phyloP scores from a whole-genome alignment of 2,329 filamentous ascomycete species.

The Fusarium sp. region DNA sequence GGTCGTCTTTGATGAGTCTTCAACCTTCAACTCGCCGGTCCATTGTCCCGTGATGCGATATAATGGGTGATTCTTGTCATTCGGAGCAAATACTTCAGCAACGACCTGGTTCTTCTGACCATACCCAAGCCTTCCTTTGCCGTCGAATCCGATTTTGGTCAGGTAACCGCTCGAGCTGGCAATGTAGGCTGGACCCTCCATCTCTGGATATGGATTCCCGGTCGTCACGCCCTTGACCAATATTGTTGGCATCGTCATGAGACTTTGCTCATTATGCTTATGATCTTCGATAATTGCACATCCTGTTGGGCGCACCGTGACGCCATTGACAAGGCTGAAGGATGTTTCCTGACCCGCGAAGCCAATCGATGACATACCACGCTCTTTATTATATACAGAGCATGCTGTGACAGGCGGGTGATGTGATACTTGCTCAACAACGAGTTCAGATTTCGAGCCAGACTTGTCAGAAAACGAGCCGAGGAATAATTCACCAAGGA shows the following conservation, averaged over 20 bases:
- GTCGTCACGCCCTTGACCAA: conserved; percentile 16
- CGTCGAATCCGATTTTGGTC: conserved; percentile 17
- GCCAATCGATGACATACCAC: conserved; percentile 16
- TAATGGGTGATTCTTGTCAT: not conserved
- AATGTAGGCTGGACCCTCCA: conserved; percentile 15
- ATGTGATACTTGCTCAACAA: conserved; percentile 62
- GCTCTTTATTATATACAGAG: conserved; percentile 19
- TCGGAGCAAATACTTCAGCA: conserved; percentile 7
- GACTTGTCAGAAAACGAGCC: conserved; percentile 51
- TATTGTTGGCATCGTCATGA: conserved; percentile 27
- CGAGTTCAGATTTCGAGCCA: conserved; percentile 48
- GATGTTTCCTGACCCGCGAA: conserved; percentile 22
- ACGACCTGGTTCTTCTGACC: conserved; percentile 23
- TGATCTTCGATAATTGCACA: conserved; percentile 19
- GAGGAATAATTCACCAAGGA: conserved; percentile 63
- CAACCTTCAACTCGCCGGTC: not conserved
- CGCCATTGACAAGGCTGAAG: conserved; percentile 16
- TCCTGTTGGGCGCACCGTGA: conserved; percentile 12
- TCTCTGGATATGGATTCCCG: conserved; percentile 14
- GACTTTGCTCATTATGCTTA: conserved; percentile 9
- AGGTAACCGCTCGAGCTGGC: conserved; percentile 17
- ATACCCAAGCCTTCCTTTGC: conserved; percentile 2
- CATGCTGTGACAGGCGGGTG: conserved; percentile 64
- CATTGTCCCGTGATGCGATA: conserved; percentile 15
- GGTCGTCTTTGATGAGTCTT: not conserved